Conservation (phyloP, 2,329 filamentous ascomycete genomes). For the Penicillium sp. region DNA sequence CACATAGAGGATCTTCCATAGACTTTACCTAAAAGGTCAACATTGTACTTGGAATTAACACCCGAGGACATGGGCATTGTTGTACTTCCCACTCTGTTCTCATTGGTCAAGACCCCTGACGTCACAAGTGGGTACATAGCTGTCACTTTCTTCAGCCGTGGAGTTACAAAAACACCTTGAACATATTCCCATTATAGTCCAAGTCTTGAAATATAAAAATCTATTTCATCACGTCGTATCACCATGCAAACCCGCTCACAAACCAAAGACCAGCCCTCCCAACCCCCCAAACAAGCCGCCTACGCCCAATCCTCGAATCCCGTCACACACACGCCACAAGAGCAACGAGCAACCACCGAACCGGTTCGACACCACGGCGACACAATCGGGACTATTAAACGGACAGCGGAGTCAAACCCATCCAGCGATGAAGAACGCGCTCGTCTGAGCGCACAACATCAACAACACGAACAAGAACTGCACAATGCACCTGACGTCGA, state of each 20-base stretch:
- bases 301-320: conserved; percentile 37
- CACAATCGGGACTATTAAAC: conserved; percentile 26
- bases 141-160: background rate
- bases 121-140: background rate
- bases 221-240: background rate
- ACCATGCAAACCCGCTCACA: conserved; percentile 19
- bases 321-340: conserved; percentile 31
- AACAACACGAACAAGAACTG: conserved; percentile 17
- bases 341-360: conserved; percentile 21
- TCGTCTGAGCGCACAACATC: conserved; percentile 18
- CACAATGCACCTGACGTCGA: conserved; percentile 30
- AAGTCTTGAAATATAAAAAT: background rate
- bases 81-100: background rate
- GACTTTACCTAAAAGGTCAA: background rate
- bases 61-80: background rate
- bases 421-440: conserved; percentile 29
- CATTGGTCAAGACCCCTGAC: background rate
- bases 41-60: background rate
- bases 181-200: background rate
- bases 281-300: conserved; percentile 38
- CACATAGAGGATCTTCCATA: background rate
- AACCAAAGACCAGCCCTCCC: conserved; percentile 22
- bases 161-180: background rate
- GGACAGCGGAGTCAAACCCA: conserved; percentile 29
- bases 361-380: conserved; percentile 26